phyloP scores from a whole-genome alignment of 306 rosid genomes.

The Vicia faba region DNA sequence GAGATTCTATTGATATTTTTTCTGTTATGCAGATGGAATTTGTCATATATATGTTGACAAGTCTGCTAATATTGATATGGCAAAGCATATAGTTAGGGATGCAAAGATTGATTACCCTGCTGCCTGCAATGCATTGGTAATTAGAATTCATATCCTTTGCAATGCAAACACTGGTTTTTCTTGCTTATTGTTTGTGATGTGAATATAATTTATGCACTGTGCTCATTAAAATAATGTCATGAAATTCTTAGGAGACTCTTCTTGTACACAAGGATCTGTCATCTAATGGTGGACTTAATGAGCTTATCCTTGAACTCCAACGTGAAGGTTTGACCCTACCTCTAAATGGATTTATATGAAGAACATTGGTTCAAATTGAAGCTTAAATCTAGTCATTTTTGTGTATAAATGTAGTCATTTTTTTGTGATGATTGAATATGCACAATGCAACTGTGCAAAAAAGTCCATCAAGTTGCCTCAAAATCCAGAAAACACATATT shows the following conservation, averaged over 20 bases:
- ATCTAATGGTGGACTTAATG: slow-evolving; percentile 50
- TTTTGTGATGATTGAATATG: not conserved
- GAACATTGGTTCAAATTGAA: slow-evolving; percentile 25
- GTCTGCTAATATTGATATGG: slow-evolving; percentile 72
- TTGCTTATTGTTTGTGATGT: slow-evolving; percentile 1
- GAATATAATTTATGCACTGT: slow-evolving; percentile 5
- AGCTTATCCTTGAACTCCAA: slow-evolving; percentile 61
- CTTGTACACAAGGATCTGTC: slow-evolving; percentile 77
- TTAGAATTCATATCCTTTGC: slow-evolving; percentile 27
- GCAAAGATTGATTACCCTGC: slow-evolving; percentile 83
- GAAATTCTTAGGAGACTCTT: slow-evolving; percentile 72
- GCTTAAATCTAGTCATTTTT: not conserved
- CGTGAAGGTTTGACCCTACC: slow-evolving; percentile 56
- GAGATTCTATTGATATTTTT: slow-evolving; percentile 34
- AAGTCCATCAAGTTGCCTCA: not conserved
- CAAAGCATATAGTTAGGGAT: slow-evolving; percentile 71
- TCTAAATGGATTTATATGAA: slow-evolving; percentile 26
- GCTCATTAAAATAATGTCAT: slow-evolving; percentile 29
- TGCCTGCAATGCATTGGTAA: slow-evolving; percentile 87
- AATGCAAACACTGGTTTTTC: not conserved
- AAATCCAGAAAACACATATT: not conserved
- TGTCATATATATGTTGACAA: slow-evolving; percentile 88
- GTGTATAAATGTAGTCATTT: slow-evolving; percentile 21
- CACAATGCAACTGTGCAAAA: slow-evolving; percentile 1
- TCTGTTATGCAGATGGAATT: slow-evolving; percentile 67